A percentile compares a stretch with the other conserved stretches of the same genome.
Evolutionary conservation across 2,329 filamentous ascomycete genomes (phyloP).

Genomic region (Xylariales sp.): DNA sequence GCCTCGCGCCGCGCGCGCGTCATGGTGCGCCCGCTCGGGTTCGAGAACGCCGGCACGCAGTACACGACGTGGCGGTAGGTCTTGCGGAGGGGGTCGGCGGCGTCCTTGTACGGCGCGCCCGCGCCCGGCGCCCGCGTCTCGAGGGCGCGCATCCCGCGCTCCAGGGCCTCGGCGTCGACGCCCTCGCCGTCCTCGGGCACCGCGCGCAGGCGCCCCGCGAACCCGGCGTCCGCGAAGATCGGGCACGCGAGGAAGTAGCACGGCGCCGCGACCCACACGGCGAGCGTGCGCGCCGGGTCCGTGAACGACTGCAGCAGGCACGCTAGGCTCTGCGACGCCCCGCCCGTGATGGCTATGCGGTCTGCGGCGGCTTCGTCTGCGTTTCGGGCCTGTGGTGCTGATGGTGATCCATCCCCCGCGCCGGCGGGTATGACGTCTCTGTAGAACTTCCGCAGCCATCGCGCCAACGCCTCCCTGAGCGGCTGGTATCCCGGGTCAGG

Average conservation of each 20-base stretch:
- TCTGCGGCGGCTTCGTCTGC: conserved; percentile 45
- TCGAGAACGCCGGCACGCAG: conserved; percentile 86
- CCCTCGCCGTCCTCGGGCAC: conserved; percentile 84
- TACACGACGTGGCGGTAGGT: conserved; percentile 91
- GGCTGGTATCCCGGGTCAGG: conserved; percentile 79
- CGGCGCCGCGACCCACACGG: conserved; percentile 84
- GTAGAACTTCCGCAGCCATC: conserved; percentile 77
- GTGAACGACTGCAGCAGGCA: conserved; percentile 83
- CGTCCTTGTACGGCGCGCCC: conserved; percentile 58
- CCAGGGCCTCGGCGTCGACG: conserved; percentile 66
- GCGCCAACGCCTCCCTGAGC: conserved; percentile 74
- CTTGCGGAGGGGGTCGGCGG: conserved; percentile 72
- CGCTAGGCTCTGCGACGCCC: conserved; percentile 85
- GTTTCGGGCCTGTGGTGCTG: neutral
- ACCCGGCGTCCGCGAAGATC: conserved; percentile 86
- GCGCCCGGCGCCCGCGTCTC: no score
- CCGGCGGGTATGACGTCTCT: conserved; percentile 49
- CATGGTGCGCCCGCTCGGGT: conserved; percentile 89
- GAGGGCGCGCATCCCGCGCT: conserved; percentile 31
- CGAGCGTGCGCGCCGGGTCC: conserved; percentile 78
- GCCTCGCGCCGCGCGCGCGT: conserved; percentile 72
- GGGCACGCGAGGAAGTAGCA: conserved; percentile 86
- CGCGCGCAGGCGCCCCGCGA: conserved; percentile 72
- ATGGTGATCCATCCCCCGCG: conserved; percentile 26
- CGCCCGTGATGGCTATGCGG: conserved; percentile 84